Evolutionary conservation across 805 yeast species (phyloP).

Genomic region (Tetrapisispora arboricola): DNA sequence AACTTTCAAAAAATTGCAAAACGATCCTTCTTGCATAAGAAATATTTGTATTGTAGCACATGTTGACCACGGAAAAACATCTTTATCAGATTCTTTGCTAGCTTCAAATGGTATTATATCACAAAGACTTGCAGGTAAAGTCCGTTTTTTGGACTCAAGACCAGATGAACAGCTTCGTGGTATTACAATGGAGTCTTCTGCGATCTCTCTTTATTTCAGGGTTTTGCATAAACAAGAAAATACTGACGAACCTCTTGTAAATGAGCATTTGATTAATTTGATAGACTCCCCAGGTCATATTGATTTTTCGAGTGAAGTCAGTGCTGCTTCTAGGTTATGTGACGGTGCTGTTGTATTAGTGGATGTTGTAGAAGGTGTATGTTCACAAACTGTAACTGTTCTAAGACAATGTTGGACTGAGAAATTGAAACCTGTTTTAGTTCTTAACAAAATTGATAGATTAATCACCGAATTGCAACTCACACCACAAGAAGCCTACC

Average conservation of each 20-base stretch:
- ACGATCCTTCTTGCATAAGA: slow-evolving; percentile 58
- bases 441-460: slow-evolving; percentile 85
- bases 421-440: slow-evolving; percentile 75
- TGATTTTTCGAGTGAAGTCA: slow-evolving; percentile 92
- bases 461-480: slow-evolving; percentile 71
- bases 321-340: slow-evolving; percentile 89
- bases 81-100: slow-evolving; percentile 79
- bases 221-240: slow-evolving; percentile 41
- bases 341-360: slow-evolving; percentile 95
- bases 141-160: slow-evolving; percentile 83
- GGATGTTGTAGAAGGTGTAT: slow-evolving; percentile 96
- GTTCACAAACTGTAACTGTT: slow-evolving; percentile 94
- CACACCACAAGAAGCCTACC: slow-evolving; percentile 75
- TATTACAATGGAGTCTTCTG: slow-evolving; percentile 95
- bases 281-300: slow-evolving; percentile 99
- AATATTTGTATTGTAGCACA: slow-evolving; percentile 95
- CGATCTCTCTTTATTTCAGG: slow-evolving; percentile 84
- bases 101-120: slow-evolving; percentile 97
- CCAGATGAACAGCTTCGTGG: slow-evolving; percentile 95
- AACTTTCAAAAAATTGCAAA: slow-evolving; percentile 56
- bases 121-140: slow-evolving; percentile 89
- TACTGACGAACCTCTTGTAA: slow-evolving; percentile 38
- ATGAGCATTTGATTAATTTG: slow-evolving; percentile 77
- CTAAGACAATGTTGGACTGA: slow-evolving; percentile 94
- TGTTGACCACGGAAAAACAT: slow-evolving; percentile 97